Evolutionary conservation across 2,329 filamentous ascomycete species (phyloP).

Genomic region (Trichophyton benhamiae): DNA sequence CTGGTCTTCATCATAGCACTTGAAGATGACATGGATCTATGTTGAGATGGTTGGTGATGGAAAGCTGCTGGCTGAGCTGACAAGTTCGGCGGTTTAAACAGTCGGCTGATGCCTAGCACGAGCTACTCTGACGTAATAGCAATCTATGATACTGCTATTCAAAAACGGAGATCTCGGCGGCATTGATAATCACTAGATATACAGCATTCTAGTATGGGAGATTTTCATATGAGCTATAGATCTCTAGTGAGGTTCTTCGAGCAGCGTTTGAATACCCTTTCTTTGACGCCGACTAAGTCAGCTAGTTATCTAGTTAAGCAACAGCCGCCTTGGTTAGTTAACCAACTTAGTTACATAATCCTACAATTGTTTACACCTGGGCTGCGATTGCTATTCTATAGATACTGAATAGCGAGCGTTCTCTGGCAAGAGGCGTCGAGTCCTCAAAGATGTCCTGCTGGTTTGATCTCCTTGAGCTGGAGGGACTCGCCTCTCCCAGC

Average conservation of each 20-base stretch:
- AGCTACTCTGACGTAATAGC: background rate
- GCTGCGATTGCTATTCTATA: background rate
- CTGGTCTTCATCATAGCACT: slow-evolving; percentile 19
- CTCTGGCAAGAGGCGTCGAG: background rate
- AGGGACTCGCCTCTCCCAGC: background rate
- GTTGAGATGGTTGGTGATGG: background rate
- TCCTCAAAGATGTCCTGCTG: background rate
- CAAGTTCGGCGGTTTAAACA: background rate
- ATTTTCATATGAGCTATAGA: background rate
- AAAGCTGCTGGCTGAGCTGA: background rate
- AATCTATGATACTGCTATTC: background rate
- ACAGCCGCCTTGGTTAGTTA: too few relatives aligned
- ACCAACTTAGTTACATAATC: background rate
- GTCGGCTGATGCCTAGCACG: background rate
- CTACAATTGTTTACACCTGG: background rate
- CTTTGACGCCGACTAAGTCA: background rate
- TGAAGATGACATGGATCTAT: background rate
- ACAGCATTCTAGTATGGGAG: background rate
- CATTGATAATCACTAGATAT: background rate
- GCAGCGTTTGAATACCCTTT: too few relatives aligned
- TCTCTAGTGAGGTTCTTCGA: background rate
- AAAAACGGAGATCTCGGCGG: background rate
- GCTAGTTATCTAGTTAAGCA: background rate
- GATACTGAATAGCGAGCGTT: background rate
- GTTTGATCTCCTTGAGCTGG: background rate